Conservation (phyloP, 805 yeast species). For the Kuraishia piskuri region DNA sequence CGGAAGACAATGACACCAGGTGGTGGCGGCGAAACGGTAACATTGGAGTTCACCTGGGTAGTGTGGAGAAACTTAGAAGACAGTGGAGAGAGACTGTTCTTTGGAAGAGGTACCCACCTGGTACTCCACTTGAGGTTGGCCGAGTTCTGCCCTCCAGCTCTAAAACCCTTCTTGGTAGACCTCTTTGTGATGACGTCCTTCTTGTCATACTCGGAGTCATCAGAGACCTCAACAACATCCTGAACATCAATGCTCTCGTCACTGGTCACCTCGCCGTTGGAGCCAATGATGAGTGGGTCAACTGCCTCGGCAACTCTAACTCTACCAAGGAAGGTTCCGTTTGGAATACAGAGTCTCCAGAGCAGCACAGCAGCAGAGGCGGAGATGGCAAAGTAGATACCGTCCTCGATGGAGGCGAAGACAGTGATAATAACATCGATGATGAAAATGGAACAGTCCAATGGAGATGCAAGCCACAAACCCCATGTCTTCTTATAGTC, state of each 20-base stretch:
- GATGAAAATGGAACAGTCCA: conserved; percentile 66
- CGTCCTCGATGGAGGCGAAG: conserved; percentile 74
- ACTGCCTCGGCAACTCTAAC: conserved; percentile 64
- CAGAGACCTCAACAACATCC: not conserved
- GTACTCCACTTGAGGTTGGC: conserved; percentile 35
- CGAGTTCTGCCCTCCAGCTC: not conserved
- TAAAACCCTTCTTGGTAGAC: not conserved
- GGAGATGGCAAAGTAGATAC: conserved; percentile 84
- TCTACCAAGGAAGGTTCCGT: conserved; percentile 76
- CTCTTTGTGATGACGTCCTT: not conserved
- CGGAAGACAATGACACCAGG: conserved; percentile 85
- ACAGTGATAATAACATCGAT: conserved; percentile 69
- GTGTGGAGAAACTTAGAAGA: conserved; percentile 22
- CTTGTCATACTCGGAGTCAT: not conserved
- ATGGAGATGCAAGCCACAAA: conserved; percentile 65
- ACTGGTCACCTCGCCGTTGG: conserved; percentile 8
- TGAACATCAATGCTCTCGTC: conserved; percentile 1
- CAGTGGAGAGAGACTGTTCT: conserved; percentile 12
- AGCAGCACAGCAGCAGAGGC: conserved; percentile 72
- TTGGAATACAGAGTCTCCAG: conserved; percentile 71
- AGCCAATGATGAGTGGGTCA: conserved; percentile 39
- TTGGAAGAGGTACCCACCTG: conserved; percentile 62
- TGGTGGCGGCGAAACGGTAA: conserved; percentile 69
- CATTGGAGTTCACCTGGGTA: conserved; percentile 38
- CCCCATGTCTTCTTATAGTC: conserved; percentile 57